Conservation (phyloP, 1,139 yeast genomes). For the Blastobotrys illinoisensis region DNA sequence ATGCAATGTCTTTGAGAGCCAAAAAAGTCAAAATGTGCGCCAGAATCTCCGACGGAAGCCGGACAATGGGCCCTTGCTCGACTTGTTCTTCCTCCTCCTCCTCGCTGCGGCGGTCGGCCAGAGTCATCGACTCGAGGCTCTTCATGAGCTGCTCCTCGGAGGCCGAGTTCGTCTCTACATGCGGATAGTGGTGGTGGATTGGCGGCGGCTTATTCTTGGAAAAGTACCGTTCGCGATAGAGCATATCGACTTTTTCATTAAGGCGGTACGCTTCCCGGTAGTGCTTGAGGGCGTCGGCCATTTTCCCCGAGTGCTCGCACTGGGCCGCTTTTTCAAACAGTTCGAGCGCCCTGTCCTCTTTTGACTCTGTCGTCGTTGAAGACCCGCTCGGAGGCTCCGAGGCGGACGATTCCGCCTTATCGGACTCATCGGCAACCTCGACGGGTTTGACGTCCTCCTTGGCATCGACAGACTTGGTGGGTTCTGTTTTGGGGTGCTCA, state of each 20-base stretch:
- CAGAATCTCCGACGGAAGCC: slow-evolving; percentile 63
- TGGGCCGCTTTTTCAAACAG: slow-evolving; percentile 66
- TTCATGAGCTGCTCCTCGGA: slow-evolving; percentile 8
- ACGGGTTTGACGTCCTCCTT: too few species aligned
- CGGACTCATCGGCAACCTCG: too few species aligned
- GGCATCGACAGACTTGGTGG: too few species aligned
- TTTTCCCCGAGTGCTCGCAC: slow-evolving; percentile 65
- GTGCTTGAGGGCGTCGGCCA: slow-evolving; percentile 72
- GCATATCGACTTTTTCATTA: slow-evolving; percentile 56
- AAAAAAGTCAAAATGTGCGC: slow-evolving; percentile 48
- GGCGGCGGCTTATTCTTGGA: slow-evolving; percentile 9
- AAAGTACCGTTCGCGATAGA: slow-evolving; percentile 52
- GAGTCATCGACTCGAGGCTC: slow-evolving; percentile 5
- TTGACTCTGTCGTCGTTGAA: not conserved
- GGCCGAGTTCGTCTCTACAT: slow-evolving; percentile 1
- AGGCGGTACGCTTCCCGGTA: slow-evolving; percentile 66
- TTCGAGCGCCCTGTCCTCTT: not conserved
- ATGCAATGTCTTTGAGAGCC: slow-evolving; percentile 46
- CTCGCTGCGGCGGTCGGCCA: slow-evolving; percentile 25
- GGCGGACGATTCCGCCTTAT: too few species aligned
- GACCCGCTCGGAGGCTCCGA: too few species aligned
- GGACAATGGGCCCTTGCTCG: slow-evolving; percentile 49
- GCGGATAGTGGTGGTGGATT: not conserved
- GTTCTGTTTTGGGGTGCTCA: not conserved
- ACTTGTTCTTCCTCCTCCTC: slow-evolving; percentile 35